Base-by-base conservation (phyloP, 1,284 basidiomycete species). In the Prillingera fragicola region DNA sequence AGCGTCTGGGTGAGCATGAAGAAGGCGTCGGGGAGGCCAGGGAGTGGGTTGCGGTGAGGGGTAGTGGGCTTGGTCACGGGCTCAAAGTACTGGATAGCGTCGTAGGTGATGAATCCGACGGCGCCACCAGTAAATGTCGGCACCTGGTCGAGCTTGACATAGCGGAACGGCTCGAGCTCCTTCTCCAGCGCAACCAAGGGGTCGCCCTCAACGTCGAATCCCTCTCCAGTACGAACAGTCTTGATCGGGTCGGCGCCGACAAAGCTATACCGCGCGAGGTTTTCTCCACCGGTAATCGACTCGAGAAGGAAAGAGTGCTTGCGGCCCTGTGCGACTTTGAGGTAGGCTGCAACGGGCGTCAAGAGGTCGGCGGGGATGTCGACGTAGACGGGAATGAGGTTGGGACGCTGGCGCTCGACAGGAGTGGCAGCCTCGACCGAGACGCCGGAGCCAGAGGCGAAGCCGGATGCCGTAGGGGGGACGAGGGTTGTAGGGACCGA, bases 1-100 rank as follows among this genome's bases (percentile, higher is more conserved):
- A 97, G 79, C 6, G 87, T 90, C 68, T 96, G 90, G 57, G 87
- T 84, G 42, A 98, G 80, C 89, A 99, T 95, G 76, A 97, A 96
- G 52, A 92, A 80, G 14, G 91, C 84, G 69, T 99, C 95, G 4
- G 95, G 95, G 41, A 98, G 86, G 17, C 79, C 78, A 19, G 94
- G 74, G 12, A 83, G 74, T 54, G 95, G 89, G 47, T 79, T 77
- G 38, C 86, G 77, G 18, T 82, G 75, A 2, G 71, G 69, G 33
- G 80, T 77, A 23, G 79, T 77, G 14, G 67, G 67, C 42, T 67
- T 68, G 4, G 91, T 94, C 72, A 87, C 90, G 43, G 94, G 88
- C 72, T 99, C 95, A 63, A 99, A 99, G 71, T 98, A 84, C 54
- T 87, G 85, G 44, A 99, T 83, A 66, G 88, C 89, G 67, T 99